These are phyloP conservation scores for Syzygium syzygioides DNA, from an alignment of 441 rosid species.

Conservation along the genomic window DNA sequence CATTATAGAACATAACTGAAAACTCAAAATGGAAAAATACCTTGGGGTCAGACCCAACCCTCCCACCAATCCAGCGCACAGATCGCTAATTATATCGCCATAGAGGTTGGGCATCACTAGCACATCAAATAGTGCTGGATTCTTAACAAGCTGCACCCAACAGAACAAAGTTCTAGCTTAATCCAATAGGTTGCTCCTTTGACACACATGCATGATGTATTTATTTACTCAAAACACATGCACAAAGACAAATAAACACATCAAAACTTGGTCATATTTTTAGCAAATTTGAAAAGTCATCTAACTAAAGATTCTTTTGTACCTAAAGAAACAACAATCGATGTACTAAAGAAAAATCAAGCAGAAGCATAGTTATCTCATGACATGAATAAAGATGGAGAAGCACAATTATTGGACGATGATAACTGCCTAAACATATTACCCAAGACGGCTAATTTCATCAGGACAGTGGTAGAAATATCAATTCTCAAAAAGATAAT, in stretches of 20 bases:
- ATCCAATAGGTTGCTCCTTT: background rate
- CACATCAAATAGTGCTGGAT: conserved; percentile 91
- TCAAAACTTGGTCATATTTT: background rate
- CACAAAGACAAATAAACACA: background rate
- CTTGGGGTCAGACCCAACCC: conserved; percentile 98
- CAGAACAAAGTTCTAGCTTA: background rate
- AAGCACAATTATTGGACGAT: background rate
- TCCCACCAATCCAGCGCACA: conserved; percentile 92
- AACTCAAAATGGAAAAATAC: conserved; percentile 23
- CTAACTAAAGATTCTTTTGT: background rate
- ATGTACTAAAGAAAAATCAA: background rate
- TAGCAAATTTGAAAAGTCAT: background rate
- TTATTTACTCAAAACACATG: background rate
- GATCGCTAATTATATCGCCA: conserved; percentile 97
- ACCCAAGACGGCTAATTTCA: background rate
- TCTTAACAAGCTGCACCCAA: conserved; percentile 83
- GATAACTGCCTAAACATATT: background rate
- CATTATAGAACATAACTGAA: background rate
- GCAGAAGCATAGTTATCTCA: background rate
- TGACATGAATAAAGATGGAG: background rate
- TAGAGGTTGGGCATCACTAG: conserved; percentile 99
- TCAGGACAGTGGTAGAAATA: background rate
- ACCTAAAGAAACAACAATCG: background rate
- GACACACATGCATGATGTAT: background rate
- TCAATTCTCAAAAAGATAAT: background rate